Evolutionary conservation across 495 filamentous ascomycete species (phyloP).

Genomic region (Usnea hakonensis): DNA sequence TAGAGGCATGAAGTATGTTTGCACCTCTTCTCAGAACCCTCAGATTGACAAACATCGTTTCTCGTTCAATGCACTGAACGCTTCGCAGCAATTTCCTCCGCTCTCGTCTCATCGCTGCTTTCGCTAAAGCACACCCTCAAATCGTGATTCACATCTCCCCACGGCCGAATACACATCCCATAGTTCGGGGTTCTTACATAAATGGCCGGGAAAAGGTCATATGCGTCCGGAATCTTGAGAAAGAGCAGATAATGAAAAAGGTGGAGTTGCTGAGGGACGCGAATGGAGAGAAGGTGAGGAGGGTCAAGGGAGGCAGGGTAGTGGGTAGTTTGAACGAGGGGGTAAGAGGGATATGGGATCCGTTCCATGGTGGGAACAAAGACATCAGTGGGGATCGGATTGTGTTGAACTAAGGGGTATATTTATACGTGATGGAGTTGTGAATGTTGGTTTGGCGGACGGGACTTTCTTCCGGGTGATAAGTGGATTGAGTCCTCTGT

Average conservation of each 20-base stretch:
- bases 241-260: conserved; percentile 74
- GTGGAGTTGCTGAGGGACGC: conserved; percentile 69
- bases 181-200: conserved; percentile 80
- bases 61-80: not conserved
- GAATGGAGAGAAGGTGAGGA: conserved; percentile 78
- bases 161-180: conserved; percentile 75
- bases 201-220: conserved; percentile 82
- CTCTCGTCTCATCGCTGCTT: conserved; percentile 55
- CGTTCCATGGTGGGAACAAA: conserved; percentile 61
- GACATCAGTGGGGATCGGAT: conserved; percentile 13
- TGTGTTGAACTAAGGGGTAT: not conserved
- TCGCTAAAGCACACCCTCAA: conserved; percentile 74
- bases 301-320: conserved; percentile 59
- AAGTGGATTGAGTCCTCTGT: not conserved
- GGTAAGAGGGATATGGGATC: conserved; percentile 91
- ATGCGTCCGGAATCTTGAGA: conserved; percentile 79
- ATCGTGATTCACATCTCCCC: conserved; percentile 89
- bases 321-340: conserved; percentile 82
- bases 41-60: no score
- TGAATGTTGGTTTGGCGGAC: not conserved
- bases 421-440: not conserved
- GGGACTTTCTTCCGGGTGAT: not conserved
- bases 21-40: not conserved
- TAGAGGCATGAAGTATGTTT: conserved; percentile 83
- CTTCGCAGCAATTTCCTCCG: conserved; percentile 66